These are phyloP conservation scores for Curvularia verruculosa DNA, from an alignment of 2,329 filamentous ascomycete species.

Conservation along the genomic window DNA sequence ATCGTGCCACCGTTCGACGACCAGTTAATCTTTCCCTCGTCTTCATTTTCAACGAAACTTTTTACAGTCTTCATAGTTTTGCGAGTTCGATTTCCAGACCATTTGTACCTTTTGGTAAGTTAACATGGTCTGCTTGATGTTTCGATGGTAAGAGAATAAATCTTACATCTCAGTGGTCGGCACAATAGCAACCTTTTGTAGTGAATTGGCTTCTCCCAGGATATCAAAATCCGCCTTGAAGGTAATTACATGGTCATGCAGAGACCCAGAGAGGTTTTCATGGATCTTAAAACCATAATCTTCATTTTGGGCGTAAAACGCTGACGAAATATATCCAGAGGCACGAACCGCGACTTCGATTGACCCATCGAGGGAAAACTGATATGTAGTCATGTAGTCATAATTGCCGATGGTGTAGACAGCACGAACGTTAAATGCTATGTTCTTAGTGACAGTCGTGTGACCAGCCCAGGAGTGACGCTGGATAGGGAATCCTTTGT, in stretches of 20 bases:
- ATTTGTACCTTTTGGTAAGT: not conserved
- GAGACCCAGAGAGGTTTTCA: constrained; percentile 1
- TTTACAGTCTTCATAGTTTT: not conserved
- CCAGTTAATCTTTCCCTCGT: constrained; percentile 1
- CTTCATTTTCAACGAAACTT: constrained; percentile 1
- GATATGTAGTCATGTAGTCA: constrained; percentile 3
- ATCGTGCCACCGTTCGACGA: not conserved
- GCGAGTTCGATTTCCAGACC: not conserved
- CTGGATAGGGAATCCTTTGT: constrained; percentile 2
- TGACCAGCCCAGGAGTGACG: constrained; percentile 1
- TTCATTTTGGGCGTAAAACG: not conserved
- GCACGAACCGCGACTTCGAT: constrained; percentile 1
- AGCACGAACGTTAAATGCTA: not conserved
- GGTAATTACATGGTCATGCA: constrained; percentile 2
- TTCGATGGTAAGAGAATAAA: not conserved
- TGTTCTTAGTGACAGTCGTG: constrained; percentile 1
- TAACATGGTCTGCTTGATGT: not conserved
- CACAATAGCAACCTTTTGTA: not conserved
- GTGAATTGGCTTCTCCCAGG: not conserved
- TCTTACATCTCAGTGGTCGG: not conserved
- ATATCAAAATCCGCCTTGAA: constrained; percentile 3
- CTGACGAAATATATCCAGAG: not conserved
- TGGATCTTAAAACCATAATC: constrained; percentile 3
- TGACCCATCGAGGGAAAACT: constrained; percentile 1
- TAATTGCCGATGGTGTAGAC: constrained; percentile 3